A percentile compares a stretch with the other conserved stretches of the same genome.
Conservation (phyloP, 345 rosid species). For the Boechera retrofracta region DNA sequence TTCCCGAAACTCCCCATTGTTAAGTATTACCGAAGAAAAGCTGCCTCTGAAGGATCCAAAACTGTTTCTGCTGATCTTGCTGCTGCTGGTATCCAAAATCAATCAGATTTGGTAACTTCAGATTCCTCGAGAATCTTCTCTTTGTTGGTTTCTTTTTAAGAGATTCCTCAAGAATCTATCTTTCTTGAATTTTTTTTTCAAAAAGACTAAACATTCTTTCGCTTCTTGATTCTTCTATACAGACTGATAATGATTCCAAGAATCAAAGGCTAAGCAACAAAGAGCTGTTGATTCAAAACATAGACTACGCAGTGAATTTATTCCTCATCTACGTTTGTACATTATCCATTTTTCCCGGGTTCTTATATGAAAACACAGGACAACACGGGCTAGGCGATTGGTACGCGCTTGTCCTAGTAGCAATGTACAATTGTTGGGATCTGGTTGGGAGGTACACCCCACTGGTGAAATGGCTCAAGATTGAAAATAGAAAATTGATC, state of each 20-base stretch:
- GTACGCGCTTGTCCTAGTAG: constrained; percentile 75
- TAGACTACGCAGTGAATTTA: constrained; percentile 70
- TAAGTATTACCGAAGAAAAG: constrained; percentile 83
- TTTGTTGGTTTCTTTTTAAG: background rate
- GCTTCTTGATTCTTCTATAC: constrained; percentile 32
- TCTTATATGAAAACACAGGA: constrained; percentile 82
- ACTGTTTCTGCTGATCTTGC: constrained; percentile 90
- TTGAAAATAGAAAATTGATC: constrained; percentile 73
- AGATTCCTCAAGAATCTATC: background rate
- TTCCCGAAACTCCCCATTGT: constrained; percentile 83
- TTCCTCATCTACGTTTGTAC: constrained; percentile 71
- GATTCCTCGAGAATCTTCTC: constrained; percentile 3
- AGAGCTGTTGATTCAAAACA: constrained; percentile 59
- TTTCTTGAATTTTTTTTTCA: background rate
- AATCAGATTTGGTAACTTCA: constrained; percentile 37
- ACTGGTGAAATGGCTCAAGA: constrained; percentile 53
- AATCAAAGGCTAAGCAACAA: constrained; percentile 58
- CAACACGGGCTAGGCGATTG: constrained; percentile 63
- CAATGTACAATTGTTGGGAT: constrained; percentile 74
- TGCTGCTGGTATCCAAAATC: constrained; percentile 78
- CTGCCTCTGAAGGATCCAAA: constrained; percentile 85
- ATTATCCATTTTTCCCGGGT: constrained; percentile 83
- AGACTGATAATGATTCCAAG: constrained; percentile 54
- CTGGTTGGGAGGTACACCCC: constrained; percentile 72
- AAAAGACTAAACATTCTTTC: background rate